phyloP scores from a whole-genome alignment of 75 land plant genomes.

The Pinus tabuliformis region DNA sequence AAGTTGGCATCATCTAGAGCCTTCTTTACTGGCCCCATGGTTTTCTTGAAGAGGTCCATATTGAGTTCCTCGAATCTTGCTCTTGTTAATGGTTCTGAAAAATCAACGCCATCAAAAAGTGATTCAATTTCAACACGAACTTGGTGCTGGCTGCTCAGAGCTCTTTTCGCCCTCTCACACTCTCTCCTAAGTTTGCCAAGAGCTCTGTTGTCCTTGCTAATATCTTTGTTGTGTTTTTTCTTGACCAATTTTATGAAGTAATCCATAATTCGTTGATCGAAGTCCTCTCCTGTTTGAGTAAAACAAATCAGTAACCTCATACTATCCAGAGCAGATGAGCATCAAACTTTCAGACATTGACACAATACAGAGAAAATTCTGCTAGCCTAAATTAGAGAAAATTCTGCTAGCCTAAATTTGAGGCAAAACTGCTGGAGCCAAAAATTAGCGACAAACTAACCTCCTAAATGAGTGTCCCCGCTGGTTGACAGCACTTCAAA shows the following conservation, averaged over 20 bases:
- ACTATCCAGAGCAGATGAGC: background rate
- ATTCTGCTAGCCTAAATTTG: background rate
- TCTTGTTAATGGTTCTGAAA: constrained; percentile 35
- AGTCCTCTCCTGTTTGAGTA: constrained; percentile 23
- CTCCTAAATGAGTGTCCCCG: constrained; percentile 76
- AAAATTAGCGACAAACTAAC: constrained; percentile 10
- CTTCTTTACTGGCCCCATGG: constrained; percentile 20
- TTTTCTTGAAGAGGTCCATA: constrained; percentile 44
- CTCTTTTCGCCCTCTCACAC: constrained; percentile 39
- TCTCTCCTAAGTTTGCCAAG: constrained; percentile 42
- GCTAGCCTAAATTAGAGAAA: background rate
- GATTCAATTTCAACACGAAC: constrained; percentile 43
- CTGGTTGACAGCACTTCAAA: constrained; percentile 66
- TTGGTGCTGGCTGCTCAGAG: constrained; percentile 40
- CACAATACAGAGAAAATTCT: background rate
- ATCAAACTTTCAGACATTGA: background rate
- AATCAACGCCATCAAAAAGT: constrained; percentile 37
- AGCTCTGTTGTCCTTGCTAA: constrained; percentile 41
- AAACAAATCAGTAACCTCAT: background rate
- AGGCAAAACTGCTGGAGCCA: background rate
- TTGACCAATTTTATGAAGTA: constrained; percentile 70
- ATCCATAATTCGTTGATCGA: constrained; percentile 45
- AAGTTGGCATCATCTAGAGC: constrained; percentile 22
- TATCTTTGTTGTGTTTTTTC: constrained; percentile 44
- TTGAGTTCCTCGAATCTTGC: constrained; percentile 42